Evolutionary conservation across 805 yeast genomes (phyloP).

Genomic region (Millerago galiae): DNA sequence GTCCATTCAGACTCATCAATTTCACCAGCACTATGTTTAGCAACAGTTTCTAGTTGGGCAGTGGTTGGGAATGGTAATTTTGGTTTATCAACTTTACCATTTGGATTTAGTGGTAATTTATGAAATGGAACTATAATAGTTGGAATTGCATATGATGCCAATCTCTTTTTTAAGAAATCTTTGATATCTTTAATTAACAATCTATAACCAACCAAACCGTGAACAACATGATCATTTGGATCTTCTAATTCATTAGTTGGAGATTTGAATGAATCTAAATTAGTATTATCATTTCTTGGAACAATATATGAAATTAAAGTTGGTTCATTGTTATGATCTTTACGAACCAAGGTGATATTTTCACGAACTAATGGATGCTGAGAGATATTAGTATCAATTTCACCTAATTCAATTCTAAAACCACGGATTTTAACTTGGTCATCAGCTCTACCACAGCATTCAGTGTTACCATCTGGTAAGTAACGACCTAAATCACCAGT

Average conservation of each 20-base stretch:
- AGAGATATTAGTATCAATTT: slow-evolving; percentile 94
- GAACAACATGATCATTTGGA: slow-evolving; percentile 58
- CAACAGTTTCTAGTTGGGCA: slow-evolving; percentile 75
- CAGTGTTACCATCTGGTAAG: slow-evolving; percentile 94
- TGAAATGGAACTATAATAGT: slow-evolving; percentile 82
- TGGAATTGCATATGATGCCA: slow-evolving; percentile 93
- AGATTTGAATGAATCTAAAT: slow-evolving; percentile 35
- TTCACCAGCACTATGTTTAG: slow-evolving; percentile 38
- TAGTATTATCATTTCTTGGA: slow-evolving; percentile 56
- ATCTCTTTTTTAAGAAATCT: slow-evolving; percentile 75
- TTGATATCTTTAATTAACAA: slow-evolving; percentile 76
- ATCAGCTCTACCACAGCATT: slow-evolving; percentile 98
- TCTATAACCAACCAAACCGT: slow-evolving; percentile 71
- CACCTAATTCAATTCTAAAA: slow-evolving; percentile 96
- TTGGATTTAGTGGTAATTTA: slow-evolving; percentile 89
- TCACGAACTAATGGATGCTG: slow-evolving; percentile 91
- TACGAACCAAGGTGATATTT: slow-evolving; percentile 84
- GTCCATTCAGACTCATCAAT: slow-evolving; percentile 50
- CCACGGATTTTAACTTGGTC: slow-evolving; percentile 98
- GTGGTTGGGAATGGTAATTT: slow-evolving; percentile 91
- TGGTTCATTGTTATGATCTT: slow-evolving; percentile 90
- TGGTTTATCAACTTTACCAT: slow-evolving; percentile 97
- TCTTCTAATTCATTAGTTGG: slow-evolving; percentile 38
- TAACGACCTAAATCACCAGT: slow-evolving; percentile 98
- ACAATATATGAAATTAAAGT: slow-evolving; percentile 87